These are phyloP conservation scores for Naganishia vishniacii DNA, from an alignment of 768 basidiomycete species.

Conservation along the genomic window DNA sequence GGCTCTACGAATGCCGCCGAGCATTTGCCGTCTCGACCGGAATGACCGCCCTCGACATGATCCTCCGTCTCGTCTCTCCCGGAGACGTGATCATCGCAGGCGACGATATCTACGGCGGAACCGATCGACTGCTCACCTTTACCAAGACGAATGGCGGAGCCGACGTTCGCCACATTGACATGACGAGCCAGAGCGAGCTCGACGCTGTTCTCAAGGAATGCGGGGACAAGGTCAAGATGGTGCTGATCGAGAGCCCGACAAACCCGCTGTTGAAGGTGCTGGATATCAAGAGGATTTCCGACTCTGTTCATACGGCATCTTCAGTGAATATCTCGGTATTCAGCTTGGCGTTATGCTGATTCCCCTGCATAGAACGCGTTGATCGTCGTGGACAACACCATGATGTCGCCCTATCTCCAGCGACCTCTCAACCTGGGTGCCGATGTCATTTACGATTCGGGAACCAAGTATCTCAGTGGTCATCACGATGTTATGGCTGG, in stretches of 20 bases:
- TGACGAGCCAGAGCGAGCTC: constrained; percentile 46
- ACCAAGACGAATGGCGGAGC: constrained; percentile 81
- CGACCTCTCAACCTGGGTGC: constrained; percentile 91
- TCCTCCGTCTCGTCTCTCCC: constrained; percentile 86
- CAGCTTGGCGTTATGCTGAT: background rate
- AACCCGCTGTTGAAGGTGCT: constrained; percentile 94
- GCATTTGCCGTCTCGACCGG: constrained; percentile 91
- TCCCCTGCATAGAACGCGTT: constrained; percentile 33
- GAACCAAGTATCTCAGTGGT: constrained; percentile 93
- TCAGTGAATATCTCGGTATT: constrained; percentile 26
- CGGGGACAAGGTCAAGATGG: constrained; percentile 59
- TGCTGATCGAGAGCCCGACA: constrained; percentile 92
- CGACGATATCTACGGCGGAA: constrained; percentile 96
- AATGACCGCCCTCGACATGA: constrained; percentile 95
- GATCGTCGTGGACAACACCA: constrained; percentile 73
- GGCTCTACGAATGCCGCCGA: constrained; percentile 86
- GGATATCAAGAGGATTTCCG: constrained; percentile 76
- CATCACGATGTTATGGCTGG: constrained; percentile 99
- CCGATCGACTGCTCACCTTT: constrained; percentile 87
- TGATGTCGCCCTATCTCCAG: constrained; percentile 99
- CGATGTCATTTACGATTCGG: constrained; percentile 96
- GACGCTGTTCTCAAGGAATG: constrained; percentile 20
- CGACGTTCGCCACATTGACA: constrained; percentile 86
- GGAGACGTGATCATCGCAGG: constrained; percentile 94
- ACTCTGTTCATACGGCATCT: constrained; percentile 63